A percentile compares a stretch with the other conserved stretches of the same genome.
Conservation (phyloP, 2,329 filamentous ascomycete species). For the Cyphellophora europaea region DNA sequence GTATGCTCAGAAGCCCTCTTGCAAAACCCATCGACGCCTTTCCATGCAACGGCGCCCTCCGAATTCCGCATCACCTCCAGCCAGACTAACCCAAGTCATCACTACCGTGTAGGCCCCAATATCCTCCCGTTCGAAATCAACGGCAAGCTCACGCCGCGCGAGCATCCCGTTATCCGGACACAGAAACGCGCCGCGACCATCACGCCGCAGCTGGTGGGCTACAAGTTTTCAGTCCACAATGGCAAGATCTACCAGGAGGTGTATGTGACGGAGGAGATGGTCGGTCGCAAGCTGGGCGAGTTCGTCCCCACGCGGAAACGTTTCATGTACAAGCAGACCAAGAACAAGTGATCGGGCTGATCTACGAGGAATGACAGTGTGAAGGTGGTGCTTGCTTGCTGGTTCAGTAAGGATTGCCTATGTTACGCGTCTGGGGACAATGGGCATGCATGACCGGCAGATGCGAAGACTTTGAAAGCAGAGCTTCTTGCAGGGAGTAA, state of each 20-base stretch:
- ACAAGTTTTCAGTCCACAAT: constrained; percentile 86
- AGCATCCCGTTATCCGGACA: constrained; percentile 60
- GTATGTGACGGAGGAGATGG: constrained; percentile 87
- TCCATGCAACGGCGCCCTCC: no score
- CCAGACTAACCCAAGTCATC: constrained; percentile 17
- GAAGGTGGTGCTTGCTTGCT: no score
- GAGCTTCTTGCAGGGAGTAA: no score
- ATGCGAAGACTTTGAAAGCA: no score
- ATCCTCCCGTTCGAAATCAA: constrained; percentile 29
- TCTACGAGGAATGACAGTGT: no score
- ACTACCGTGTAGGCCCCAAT: constrained; percentile 11
- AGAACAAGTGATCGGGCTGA: constrained; percentile 59
- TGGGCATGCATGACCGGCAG: no score
- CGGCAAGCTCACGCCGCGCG: constrained; percentile 40
- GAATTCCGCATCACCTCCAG: constrained; percentile 1
- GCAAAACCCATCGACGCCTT: no score
- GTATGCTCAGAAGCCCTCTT: constrained; percentile 39
- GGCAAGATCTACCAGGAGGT: constrained; percentile 80
- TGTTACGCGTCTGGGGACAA: no score
- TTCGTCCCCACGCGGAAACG: constrained; percentile 66
- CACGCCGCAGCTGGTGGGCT: constrained; percentile 81
- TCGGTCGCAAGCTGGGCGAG: constrained; percentile 88
- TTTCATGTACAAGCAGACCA: constrained; percentile 60
- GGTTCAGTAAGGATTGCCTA: no score
- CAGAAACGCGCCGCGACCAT: constrained; percentile 84